Conservation (phyloP, 345 rosid species). For the Arabidopsis thaliana region TAIR10.1 NC_003075.7:8307001-8307500, state of each 20-base stretch:
- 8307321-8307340: slow-evolving; percentile 71
- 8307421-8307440: slow-evolving; percentile 66
- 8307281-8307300: slow-evolving; percentile 76
- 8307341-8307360: slow-evolving; percentile 82
- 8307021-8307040: slow-evolving; percentile 66
- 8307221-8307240: slow-evolving; percentile 55
- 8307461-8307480: slow-evolving; percentile 73
- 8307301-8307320: slow-evolving; percentile 73
- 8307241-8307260: slow-evolving; percentile 69
- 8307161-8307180: slow-evolving; percentile 59
- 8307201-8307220: slow-evolving; percentile 57
- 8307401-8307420: slow-evolving; percentile 52
- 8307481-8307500: slow-evolving; percentile 89
- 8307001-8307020: slow-evolving; percentile 78
- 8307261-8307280: slow-evolving; percentile 83
- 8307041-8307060: slow-evolving; percentile 63
- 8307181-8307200: slow-evolving; percentile 59
- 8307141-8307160: slow-evolving; percentile 65
- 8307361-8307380: slow-evolving; percentile 90
- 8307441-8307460: slow-evolving; percentile 54
- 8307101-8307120: slow-evolving; percentile 60
- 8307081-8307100: slow-evolving; percentile 52
- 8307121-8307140: slow-evolving; percentile 63
- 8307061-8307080: slow-evolving; percentile 58
- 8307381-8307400: slow-evolving; percentile 60